Conservation (phyloP, 192 early-diverging fungal species). For the Chytriomyces sp. region DNA sequence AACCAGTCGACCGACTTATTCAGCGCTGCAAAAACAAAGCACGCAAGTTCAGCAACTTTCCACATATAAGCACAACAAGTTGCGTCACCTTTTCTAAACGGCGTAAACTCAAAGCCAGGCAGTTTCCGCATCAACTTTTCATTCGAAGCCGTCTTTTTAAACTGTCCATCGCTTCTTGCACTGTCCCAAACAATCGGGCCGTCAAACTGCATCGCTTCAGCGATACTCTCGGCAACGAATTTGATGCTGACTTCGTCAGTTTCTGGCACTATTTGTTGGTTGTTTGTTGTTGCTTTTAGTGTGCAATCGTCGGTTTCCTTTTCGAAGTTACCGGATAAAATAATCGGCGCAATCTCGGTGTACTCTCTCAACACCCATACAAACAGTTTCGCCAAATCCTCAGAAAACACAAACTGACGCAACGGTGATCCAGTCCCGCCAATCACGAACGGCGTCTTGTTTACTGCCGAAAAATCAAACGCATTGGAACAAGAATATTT, state of each 20-base stretch:
- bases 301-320: background rate
- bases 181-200: slow-evolving; percentile 73
- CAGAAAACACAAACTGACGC: slow-evolving; percentile 83
- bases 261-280: slow-evolving; percentile 77
- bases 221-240: slow-evolving; percentile 77
- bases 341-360: slow-evolving; percentile 77
- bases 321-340: slow-evolving; percentile 69
- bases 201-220: slow-evolving; percentile 68
- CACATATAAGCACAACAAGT: background rate
- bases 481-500: slow-evolving; percentile 49
- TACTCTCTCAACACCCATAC: slow-evolving; percentile 84
- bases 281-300: too few species aligned
- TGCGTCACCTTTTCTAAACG: slow-evolving; percentile 67
- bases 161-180: slow-evolving; percentile 77
- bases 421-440: slow-evolving; percentile 77
- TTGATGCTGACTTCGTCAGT: slow-evolving; percentile 80
- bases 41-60: slow-evolving; percentile 10
- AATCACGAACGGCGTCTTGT: slow-evolving; percentile 74
- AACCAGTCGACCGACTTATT: slow-evolving; percentile 78
- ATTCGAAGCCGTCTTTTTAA: slow-evolving; percentile 86
- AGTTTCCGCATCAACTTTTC: slow-evolving; percentile 70
- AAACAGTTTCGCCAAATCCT: slow-evolving; percentile 79
- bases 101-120: slow-evolving; percentile 81
- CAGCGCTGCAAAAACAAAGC: slow-evolving; percentile 49
- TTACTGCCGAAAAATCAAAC: slow-evolving; percentile 62